Conservation (phyloP, 768 basidiomycete genomes). For the Podaxis sp. region DNA sequence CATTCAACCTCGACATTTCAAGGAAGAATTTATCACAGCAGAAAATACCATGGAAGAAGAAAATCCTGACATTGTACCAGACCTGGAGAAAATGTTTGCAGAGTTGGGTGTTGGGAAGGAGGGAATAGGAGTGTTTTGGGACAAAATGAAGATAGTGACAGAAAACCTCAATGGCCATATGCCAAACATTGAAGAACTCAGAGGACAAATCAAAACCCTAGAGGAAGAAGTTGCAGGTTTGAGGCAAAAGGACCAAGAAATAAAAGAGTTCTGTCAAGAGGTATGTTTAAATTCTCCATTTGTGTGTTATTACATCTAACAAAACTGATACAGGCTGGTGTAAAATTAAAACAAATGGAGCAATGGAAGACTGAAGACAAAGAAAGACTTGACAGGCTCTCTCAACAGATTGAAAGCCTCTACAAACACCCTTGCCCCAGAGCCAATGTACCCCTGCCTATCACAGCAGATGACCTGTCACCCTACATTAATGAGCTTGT, state of each 20-base stretch:
- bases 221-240: conserved; percentile 24
- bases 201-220: conserved; percentile 19
- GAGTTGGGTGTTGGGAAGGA: conserved; percentile 1
- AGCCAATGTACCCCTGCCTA: background rate
- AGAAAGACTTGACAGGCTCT: conserved; percentile 17
- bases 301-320: background rate
- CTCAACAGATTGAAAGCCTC: conserved; percentile 10
- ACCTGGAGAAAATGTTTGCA: background rate
- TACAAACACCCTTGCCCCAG: background rate
- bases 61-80: background rate
- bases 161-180: background rate
- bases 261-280: conserved; percentile 25
- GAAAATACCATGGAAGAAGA: conserved; percentile 4
- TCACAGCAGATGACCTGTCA: conserved; percentile 15
- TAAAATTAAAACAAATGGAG: conserved; percentile 2
- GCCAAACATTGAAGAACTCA: conserved; percentile 10
- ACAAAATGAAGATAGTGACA: conserved; percentile 5
- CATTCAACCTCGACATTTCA: background rate
- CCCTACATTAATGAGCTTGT: conserved; percentile 9
- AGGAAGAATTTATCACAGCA: background rate
- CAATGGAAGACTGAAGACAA: conserved; percentile 12
- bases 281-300: conserved; percentile 11
- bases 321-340: background rate
- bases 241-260: conserved; percentile 35
- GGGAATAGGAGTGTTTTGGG: background rate